phyloP scores from a whole-genome alignment of 169 alveolate species.

The Plasmodium adleri region DNA sequence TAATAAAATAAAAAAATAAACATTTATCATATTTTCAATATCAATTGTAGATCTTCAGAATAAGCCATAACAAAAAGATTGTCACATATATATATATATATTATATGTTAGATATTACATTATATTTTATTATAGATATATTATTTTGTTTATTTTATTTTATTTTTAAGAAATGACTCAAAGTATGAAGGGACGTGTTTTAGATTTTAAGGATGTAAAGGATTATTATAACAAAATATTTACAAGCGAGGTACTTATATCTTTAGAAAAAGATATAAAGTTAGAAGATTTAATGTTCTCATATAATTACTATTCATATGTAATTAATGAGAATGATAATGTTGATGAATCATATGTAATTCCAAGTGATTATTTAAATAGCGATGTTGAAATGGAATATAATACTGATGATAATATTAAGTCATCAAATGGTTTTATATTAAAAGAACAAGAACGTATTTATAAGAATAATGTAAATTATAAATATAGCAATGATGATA shows the following conservation, averaged over 20 bases:
- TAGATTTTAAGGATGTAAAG: slow-evolving; percentile 53
- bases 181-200: background rate
- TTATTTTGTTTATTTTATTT: too few relatives aligned
- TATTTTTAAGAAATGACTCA: too few relatives aligned
- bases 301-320: slow-evolving; percentile 36
- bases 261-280: slow-evolving; percentile 54
- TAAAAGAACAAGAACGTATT: too few relatives aligned
- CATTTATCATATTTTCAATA: too few relatives aligned
- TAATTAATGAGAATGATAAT: slow-evolving; percentile 12
- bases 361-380: slow-evolving; percentile 46
- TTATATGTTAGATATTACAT: too few relatives aligned
- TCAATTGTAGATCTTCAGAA: too few relatives aligned
- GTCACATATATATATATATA: too few relatives aligned
- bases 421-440: background rate
- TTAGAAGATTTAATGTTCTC: slow-evolving; percentile 59
- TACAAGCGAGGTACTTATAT: slow-evolving; percentile 27
- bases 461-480: too few relatives aligned
- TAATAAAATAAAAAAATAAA: too few relatives aligned
- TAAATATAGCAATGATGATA: slow-evolving; percentile 4
- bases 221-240: slow-evolving; percentile 54
- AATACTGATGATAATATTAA: slow-evolving; percentile 6
- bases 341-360: slow-evolving; percentile 23
- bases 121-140: too few relatives aligned
- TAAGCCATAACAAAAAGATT: too few relatives aligned
- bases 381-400: slow-evolving; percentile 37